Percentiles rank a stretch among this genome's conserved stretches.
phyloP scores from a whole-genome alignment of 2,329 filamentous ascomycete species.

The Fusarium sororula region DNA sequence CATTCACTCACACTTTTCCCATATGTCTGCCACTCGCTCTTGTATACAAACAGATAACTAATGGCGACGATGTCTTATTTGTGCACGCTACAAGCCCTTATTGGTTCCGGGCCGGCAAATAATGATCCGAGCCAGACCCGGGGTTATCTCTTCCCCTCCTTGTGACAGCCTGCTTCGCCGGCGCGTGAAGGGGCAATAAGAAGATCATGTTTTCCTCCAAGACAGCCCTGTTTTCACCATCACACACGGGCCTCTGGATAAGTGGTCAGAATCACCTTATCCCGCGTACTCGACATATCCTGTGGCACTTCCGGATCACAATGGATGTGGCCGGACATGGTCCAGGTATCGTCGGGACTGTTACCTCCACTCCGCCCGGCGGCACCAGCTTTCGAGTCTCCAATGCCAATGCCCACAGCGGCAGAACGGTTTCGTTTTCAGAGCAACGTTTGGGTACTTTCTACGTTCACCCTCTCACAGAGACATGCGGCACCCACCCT shows the following conservation, averaged over 20 bases:
- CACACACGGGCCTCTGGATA: background rate
- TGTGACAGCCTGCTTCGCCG: background rate
- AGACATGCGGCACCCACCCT: conserved; percentile 2
- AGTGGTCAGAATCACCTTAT: conserved; percentile 13
- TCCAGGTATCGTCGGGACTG: conserved; percentile 28
- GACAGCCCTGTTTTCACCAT: background rate
- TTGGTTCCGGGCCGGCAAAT: conserved; percentile 28
- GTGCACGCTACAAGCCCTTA: background rate
- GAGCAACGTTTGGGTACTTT: background rate
- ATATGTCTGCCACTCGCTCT: background rate
- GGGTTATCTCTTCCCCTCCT: conserved; percentile 16
- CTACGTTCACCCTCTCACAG: conserved; percentile 12
- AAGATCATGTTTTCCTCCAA: background rate
- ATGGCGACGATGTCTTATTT: background rate
- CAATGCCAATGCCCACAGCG: background rate
- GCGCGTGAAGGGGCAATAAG: background rate
- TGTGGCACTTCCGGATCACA: conserved; percentile 11
- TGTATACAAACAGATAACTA: background rate
- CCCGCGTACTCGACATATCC: background rate
- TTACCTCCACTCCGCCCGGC: conserved; percentile 21
- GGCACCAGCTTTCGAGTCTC: conserved; percentile 1
- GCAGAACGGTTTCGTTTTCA: background rate
- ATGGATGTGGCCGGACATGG: conserved; percentile 21
- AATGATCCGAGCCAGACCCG: conserved; percentile 25
- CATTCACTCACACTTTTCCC: background rate